These are phyloP conservation scores for Pseudogymnoascus sp. DNA, from an alignment of 2,329 filamentous ascomycete genomes.

Conservation along the genomic window DNA sequence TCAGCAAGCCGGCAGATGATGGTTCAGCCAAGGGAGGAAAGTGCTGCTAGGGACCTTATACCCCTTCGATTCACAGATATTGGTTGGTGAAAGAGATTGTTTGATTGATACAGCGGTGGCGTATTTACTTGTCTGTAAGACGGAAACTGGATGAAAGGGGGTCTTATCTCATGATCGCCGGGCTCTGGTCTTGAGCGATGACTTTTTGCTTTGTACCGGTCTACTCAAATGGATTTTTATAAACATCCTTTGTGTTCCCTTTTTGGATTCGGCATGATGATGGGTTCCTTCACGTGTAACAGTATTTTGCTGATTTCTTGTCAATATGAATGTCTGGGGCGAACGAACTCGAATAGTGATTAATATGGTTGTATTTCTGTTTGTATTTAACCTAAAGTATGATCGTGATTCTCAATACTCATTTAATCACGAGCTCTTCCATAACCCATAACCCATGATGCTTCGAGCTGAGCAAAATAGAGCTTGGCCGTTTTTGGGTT, in stretches of 20 bases:
- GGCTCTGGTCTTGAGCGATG: background rate
- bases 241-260: constrained; percentile 5
- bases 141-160: constrained; percentile 7
- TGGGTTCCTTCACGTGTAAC: constrained; percentile 14
- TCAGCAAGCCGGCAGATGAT: constrained; percentile 77
- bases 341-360: background rate
- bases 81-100: constrained; percentile 13
- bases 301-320: constrained; percentile 10
- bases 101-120: constrained; percentile 23
- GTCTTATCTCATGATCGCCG: constrained; percentile 10
- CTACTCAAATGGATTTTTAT: constrained; percentile 9
- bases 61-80: constrained; percentile 18
- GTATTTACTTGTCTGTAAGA: constrained; percentile 14
- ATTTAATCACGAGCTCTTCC: background rate
- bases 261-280: constrained; percentile 14
- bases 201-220: constrained; percentile 10
- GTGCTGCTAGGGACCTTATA: constrained; percentile 57
- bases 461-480: background rate
- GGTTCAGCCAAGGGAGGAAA: constrained; percentile 68
- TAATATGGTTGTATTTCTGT: background rate
- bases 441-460: background rate
- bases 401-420: background rate
- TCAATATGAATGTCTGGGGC: background rate
- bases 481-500: background rate
- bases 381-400: background rate